Evolutionary conservation across 345 rosid genomes (phyloP).

Genomic region (Arabidopsis suecica): DNA sequence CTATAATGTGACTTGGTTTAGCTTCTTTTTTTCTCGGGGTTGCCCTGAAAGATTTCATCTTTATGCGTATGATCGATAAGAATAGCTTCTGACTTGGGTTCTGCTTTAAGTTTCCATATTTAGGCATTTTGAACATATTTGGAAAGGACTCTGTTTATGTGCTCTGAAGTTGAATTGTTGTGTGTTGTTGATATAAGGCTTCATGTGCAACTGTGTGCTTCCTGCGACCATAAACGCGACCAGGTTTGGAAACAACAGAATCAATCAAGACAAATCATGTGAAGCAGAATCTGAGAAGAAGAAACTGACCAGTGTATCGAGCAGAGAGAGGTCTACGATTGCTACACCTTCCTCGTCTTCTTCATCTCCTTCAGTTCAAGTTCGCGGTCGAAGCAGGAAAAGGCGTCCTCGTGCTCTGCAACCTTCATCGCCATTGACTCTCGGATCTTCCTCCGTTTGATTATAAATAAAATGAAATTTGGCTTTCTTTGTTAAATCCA

Average conservation of each 20-base stretch:
- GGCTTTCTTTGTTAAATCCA: conserved; percentile 6
- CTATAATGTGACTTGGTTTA: neutral
- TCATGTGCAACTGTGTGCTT: conserved; percentile 89
- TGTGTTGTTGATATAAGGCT: conserved; percentile 57
- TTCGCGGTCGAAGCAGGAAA: conserved; percentile 77
- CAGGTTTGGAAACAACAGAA: conserved; percentile 58
- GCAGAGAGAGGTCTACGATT: conserved; percentile 50
- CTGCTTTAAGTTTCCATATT: conserved; percentile 13
- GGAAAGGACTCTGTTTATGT: conserved; percentile 31
- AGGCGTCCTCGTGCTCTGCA: conserved; percentile 57
- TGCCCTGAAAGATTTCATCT: conserved; percentile 9
- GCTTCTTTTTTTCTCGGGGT: neutral
- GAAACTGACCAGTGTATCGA: conserved; percentile 59
- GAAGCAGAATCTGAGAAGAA: conserved; percentile 70
- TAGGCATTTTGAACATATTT: conserved; percentile 16
- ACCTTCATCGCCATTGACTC: conserved; percentile 65
- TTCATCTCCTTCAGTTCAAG: conserved; percentile 60
- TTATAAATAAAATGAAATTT: neutral
- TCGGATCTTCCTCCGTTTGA: conserved; percentile 50
- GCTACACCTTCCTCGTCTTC: conserved; percentile 67
- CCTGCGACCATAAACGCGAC: conserved; percentile 77
- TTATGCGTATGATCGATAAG: conserved; percentile 13
- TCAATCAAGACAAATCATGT: conserved; percentile 59
- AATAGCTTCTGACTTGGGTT: neutral
- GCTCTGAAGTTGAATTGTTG: conserved; percentile 9